Evolutionary conservation across 2,329 filamentous ascomycete genomes (phyloP), one percentile per base, ranked within the genome.

Genomic region (Elsinoe batatas): DNA sequence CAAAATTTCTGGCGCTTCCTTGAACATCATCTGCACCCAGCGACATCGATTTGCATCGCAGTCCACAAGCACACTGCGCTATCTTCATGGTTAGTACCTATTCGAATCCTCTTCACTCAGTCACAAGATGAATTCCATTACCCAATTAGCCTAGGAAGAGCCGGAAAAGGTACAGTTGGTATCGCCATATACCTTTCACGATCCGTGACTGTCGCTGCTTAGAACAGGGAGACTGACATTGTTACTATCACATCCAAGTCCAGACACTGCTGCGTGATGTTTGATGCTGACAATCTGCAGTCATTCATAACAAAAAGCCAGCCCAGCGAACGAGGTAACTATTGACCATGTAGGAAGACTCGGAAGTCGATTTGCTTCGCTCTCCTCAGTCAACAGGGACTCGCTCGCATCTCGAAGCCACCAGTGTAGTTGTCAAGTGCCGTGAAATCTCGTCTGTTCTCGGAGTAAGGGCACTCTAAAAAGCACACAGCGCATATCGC

Each of bases 131-230:
- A 69, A 59, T 63, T 62, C 57, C 59, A 62, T 60, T 46, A 63
- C 66, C 64, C 63, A 66, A 63, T 61, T 64, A 58, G 54, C 57
- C 63, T 74, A 76, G 74, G 74, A 76, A 76, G 74, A 76, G 74
- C 74, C 74, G 74, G 71, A 76, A 74, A 73, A 76, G 72, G 71
- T 69, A 74, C 70, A 70, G 70, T 70, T 69, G 68, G 72, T 68
- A 74, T 74, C 72, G 72, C 70, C 71, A 74, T 66, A 74, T 74
- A 67, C 67, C 65, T 67, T 70, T 55, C 38, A 55, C 32, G 32
- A 44, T 26, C n/a, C 17, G 40, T 44, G 40, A 44, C 68, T 64
- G 72, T 74, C 73, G 72, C 68, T 76, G 73, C 72, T 76, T 76
- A 76, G 69, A 69, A 73, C 61, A 65, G 66, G 71, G 71, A 72